Evolutionary conservation across 495 filamentous ascomycete genomes (phyloP).

Genomic region (Pseudotulostoma volvatum): DNA sequence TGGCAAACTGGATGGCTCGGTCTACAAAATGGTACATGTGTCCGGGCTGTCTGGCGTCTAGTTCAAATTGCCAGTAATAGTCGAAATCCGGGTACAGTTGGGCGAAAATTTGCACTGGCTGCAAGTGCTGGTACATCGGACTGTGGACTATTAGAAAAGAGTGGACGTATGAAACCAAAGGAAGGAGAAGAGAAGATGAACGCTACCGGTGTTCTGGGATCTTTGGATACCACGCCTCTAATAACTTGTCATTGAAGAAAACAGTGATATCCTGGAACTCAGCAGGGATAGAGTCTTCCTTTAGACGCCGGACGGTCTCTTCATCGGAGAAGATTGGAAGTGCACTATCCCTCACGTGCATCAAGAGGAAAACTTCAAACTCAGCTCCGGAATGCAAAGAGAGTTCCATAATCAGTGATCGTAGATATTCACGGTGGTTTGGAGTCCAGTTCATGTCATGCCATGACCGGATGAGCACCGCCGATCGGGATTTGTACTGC

Average conservation of each 20-base stretch:
- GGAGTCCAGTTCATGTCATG: conserved; percentile 48
- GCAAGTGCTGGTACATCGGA: conserved; percentile 15
- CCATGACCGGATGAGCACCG: conserved; percentile 53
- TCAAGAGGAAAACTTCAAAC: conserved; percentile 59
- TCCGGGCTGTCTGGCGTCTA: conserved; percentile 54
- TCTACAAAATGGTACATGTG: conserved; percentile 56
- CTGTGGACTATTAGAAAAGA: conserved; percentile 3
- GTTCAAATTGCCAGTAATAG: conserved; percentile 62
- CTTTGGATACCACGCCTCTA: no score
- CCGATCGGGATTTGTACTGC: no score
- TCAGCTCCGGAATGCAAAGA: conserved; percentile 56
- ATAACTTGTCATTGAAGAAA: conserved; percentile 56
- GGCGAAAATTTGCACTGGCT: conserved; percentile 36
- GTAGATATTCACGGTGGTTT: conserved; percentile 54
- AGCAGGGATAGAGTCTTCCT: conserved; percentile 37
- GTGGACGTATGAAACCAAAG: neutral
- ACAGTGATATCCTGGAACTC: conserved; percentile 53
- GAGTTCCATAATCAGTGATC: conserved; percentile 57
- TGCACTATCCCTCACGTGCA: conserved; percentile 49
- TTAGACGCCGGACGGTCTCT: no score
- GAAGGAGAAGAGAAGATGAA: no score
- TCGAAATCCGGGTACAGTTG: conserved; percentile 54
- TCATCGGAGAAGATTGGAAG: conserved; percentile 40
- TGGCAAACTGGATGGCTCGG: conserved; percentile 39
- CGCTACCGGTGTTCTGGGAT: no score